Evolutionary conservation across 179 eudicot genomes (phyloP).

Genomic region (Silene noctiflora): DNA sequence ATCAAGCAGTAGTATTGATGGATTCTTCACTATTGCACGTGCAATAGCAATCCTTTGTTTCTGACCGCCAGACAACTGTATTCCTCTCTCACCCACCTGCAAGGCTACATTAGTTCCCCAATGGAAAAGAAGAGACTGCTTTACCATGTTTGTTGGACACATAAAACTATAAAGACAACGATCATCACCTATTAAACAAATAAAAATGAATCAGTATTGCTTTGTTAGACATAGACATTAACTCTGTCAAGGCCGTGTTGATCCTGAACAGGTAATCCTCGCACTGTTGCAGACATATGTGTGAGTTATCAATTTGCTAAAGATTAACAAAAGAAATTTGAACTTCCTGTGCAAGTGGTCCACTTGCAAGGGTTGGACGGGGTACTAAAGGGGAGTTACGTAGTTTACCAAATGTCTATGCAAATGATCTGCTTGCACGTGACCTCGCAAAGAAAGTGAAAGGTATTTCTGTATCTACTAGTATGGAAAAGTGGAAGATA

Average conservation of each 20-base stretch:
- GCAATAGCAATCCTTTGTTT: conserved; percentile 95
- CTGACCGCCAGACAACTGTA: conserved; percentile 94
- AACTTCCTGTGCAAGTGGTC: background rate
- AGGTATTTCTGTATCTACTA: background rate
- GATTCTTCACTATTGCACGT: conserved; percentile 86
- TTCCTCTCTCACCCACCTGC: conserved; percentile 96
- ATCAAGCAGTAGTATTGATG: conserved; percentile 78
- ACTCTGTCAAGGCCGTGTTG: background rate
- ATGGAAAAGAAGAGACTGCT: background rate
- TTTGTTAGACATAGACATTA: background rate
- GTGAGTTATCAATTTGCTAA: background rate
- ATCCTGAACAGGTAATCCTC: too few species aligned
- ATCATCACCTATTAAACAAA: background rate
- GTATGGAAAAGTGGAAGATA: background rate
- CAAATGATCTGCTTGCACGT: background rate
- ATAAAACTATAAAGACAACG: too few species aligned
- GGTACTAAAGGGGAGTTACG: background rate
- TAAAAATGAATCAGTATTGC: background rate
- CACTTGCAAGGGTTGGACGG: background rate
- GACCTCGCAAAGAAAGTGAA: background rate
- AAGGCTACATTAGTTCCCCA: conserved; percentile 19
- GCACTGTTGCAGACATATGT: background rate
- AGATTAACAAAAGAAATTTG: background rate
- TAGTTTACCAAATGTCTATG: background rate
- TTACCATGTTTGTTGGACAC: background rate